Evolutionary conservation across 306 rosid genomes (phyloP).

Genomic region (Inga laurina): DNA sequence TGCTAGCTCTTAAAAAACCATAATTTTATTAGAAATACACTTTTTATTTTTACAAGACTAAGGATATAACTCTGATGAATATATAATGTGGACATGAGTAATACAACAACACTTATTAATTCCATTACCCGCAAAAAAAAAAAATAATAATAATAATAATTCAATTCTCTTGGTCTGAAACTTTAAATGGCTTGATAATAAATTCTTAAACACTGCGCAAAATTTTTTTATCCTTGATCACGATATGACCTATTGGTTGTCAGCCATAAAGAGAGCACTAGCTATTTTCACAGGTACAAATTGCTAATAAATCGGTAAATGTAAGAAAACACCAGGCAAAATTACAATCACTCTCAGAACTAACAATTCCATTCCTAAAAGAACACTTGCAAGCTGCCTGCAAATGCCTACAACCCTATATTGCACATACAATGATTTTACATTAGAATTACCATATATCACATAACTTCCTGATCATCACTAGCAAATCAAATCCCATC

Average conservation of each 20-base stretch:
- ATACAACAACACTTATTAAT: neutral
- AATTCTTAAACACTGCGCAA: neutral
- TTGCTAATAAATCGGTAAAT: constrained; percentile 48
- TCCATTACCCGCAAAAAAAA: neutral
- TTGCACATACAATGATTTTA: constrained; percentile 50
- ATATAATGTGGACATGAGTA: neutral
- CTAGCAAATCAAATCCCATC: constrained; percentile 38
- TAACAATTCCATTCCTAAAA: constrained; percentile 53
- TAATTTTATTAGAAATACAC: too few species aligned
- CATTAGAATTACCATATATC: constrained; percentile 35
- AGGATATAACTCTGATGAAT: neutral
- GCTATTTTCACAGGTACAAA: constrained; percentile 40
- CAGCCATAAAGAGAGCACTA: constrained; percentile 16
- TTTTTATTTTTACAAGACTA: neutral
- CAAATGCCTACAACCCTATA: constrained; percentile 42
- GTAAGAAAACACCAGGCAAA: constrained; percentile 43
- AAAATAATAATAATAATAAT: too few species aligned
- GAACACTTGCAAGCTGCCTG: constrained; percentile 51
- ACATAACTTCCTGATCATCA: constrained; percentile 28
- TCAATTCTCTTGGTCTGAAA: neutral
- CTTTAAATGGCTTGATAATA: neutral
- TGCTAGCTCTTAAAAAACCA: too few species aligned
- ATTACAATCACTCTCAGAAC: constrained; percentile 60
- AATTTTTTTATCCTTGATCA: neutral
- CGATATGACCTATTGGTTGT: neutral